phyloP scores from a whole-genome alignment of 345 rosid genomes.

The Isatis tinctoria region DNA sequence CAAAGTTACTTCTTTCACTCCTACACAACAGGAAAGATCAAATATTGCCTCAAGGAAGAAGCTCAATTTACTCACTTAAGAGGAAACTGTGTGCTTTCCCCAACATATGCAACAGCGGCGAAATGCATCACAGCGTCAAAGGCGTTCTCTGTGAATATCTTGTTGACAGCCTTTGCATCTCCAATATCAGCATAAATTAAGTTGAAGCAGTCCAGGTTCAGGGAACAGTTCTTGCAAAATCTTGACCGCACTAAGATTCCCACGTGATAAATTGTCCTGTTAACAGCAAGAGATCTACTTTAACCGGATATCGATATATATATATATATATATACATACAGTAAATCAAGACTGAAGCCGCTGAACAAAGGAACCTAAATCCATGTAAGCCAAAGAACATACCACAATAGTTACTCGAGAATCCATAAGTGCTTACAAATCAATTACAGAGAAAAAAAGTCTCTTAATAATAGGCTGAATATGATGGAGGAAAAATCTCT shows the following conservation, averaged over 20 bases:
- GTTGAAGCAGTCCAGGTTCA: constrained; percentile 63
- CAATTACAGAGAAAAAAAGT: too few relatives aligned
- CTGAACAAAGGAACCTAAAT: neutral
- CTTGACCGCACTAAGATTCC: constrained; percentile 58
- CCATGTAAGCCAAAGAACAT: constrained; percentile 6
- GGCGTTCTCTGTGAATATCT: constrained; percentile 49
- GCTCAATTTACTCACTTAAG: constrained; percentile 53
- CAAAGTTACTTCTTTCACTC: constrained; percentile 9
- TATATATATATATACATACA: too few relatives aligned
- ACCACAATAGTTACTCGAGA: constrained; percentile 76
- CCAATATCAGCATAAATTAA: constrained; percentile 63
- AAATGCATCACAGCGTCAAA: constrained; percentile 64
- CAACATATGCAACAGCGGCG: constrained; percentile 75
- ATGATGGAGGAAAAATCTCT: too few relatives aligned
- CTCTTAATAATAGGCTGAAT: too few relatives aligned
- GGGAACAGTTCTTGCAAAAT: constrained; percentile 52
- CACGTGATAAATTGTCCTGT: constrained; percentile 69
- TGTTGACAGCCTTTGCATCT: constrained; percentile 52
- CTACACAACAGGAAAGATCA: neutral
- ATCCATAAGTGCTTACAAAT: too few relatives aligned
- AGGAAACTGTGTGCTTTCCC: constrained; percentile 62
- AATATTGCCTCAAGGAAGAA: neutral
- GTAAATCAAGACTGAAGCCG: neutral
- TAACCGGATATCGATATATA: neutral
- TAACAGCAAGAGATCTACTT: neutral